phyloP scores from a whole-genome alignment of 371 early-diverging fungal species.

The Circinella umbellata region DNA sequence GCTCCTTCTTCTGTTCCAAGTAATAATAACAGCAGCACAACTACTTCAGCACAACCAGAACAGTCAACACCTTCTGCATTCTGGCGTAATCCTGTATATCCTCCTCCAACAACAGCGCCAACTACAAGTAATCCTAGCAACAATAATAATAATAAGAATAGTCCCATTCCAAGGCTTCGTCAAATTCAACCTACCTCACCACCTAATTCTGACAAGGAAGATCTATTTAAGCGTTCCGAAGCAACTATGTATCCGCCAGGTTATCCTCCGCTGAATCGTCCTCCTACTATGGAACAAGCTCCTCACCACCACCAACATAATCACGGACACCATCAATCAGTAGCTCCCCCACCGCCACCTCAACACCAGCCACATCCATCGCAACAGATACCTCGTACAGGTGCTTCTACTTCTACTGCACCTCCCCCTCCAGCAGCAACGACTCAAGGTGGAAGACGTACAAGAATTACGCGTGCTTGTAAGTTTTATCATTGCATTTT shows the following conservation, averaged over 20 bases:
- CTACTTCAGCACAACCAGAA: background rate
- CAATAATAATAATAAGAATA: background rate
- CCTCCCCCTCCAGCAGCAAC: background rate
- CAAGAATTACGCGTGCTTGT: constrained; percentile 17
- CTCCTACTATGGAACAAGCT: background rate
- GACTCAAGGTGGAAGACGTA: background rate
- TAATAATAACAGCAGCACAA: background rate
- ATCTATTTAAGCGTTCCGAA: constrained; percentile 12
- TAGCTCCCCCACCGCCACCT: too few species aligned
- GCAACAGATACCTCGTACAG: background rate
- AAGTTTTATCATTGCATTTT: background rate
- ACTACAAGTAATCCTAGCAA: background rate
- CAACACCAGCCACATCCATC: too few species aligned
- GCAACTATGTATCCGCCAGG: constrained; percentile 5
- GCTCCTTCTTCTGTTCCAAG: background rate
- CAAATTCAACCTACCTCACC: constrained; percentile 5
- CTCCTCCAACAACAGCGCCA: background rate
- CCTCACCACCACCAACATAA: background rate
- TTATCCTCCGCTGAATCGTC: constrained; percentile 9
- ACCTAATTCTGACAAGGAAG: constrained; percentile 9
- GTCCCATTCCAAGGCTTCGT: constrained; percentile 11
- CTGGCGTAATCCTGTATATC: constrained; percentile 14
- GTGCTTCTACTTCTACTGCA: background rate
- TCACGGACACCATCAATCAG: too few species aligned
- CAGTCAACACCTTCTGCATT: constrained; percentile 11